Base-by-base conservation (phyloP, 345 rosid species). In the Linum lewisii region DNA sequence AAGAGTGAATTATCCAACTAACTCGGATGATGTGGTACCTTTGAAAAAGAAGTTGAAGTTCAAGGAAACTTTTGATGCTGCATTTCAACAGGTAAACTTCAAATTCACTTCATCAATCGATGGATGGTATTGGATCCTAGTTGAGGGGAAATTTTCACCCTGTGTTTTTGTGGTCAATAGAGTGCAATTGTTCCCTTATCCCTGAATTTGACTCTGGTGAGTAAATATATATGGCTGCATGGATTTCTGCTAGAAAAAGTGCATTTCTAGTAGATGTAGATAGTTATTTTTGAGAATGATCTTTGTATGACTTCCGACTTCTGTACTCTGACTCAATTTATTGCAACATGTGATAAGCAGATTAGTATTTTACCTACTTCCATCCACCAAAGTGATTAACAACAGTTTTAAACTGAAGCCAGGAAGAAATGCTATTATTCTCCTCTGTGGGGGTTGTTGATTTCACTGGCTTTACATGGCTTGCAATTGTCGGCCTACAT, bases 1-100 rank as follows among this genome's bases (percentile, higher is more conserved):
- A 36, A 83, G 59, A 57, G 82, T 89, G 49, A 71, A 67, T 60
- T 92, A 88, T 79, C 98, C 98, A 50, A 75, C 82, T 72, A 82
- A 82, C 72, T 72, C 84, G 64, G 97, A 85, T 52, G 98, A 85
- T 52, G 98, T 88, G 71, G 78, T 88, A 74, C 93, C 98, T 53
- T 77, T 92, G 70, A 62, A 88, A 56, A 85, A 70, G 75, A 92
- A 82, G 71, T 71, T 92, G 75, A 84, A 83, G 70, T 92, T 83
- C 69, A 78, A 85, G 45, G 57, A 88, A 20, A 77, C 65, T 60
- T 83, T 75, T 62, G 60, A 57, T 52, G 82, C 94, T 36, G 99
- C 99, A 53, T 82, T 88, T 75, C 84, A 70, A 29, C 99, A 89
- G 99, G 97, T 92, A 37, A 61, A 70, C 51, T 61, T 70, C 22